These are phyloP conservation scores for Curvularia spicifera DNA, from an alignment of 2,329 filamentous ascomycete genomes.

Conservation along the genomic window DNA sequence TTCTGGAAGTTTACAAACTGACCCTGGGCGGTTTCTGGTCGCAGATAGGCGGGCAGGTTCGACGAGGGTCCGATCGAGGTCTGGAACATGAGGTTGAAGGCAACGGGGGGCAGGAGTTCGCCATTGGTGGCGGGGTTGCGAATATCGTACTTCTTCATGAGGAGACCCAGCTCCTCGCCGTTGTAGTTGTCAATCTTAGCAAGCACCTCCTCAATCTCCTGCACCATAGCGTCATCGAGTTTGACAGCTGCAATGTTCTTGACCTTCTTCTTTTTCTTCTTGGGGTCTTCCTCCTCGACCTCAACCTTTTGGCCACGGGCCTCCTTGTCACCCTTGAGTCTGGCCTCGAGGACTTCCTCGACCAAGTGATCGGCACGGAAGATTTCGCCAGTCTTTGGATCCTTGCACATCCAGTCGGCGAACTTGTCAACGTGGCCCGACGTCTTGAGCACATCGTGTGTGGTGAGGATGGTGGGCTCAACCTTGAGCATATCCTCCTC, in stretches of 20 bases:
- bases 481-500: conserved; percentile 96
- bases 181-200: conserved; percentile 96
- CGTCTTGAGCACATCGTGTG: conserved; percentile 92
- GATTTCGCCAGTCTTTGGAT: conserved; percentile 96
- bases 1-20: conserved; percentile 98
- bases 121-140: conserved; percentile 82
- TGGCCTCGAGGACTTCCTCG: conserved; percentile 86
- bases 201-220: conserved; percentile 90
- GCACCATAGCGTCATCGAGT: conserved; percentile 82
- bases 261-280: conserved; percentile 88
- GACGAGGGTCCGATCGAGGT: conserved; percentile 91
- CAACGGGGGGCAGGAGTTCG: conserved; percentile 78
- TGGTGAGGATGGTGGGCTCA: conserved; percentile 92
- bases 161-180: conserved; percentile 80
- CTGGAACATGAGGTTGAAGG: conserved; percentile 99
- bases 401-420: conserved; percentile 99
- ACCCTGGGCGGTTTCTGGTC: conserved; percentile 93
- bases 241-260: conserved; percentile 70
- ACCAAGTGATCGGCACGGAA: conserved; percentile 95
- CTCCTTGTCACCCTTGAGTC: conserved; percentile 89
- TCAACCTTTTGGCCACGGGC: conserved; percentile 81
- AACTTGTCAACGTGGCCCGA: conserved; percentile 96
- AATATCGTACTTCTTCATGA: conserved; percentile 89
- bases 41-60: conserved; percentile 70
- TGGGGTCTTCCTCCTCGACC: conserved; percentile 76